Evolutionary conservation across 495 filamentous ascomycete species (phyloP), one percentile per base, ranked within the genome.

Genomic region (Penicillium diatomitis): DNA sequence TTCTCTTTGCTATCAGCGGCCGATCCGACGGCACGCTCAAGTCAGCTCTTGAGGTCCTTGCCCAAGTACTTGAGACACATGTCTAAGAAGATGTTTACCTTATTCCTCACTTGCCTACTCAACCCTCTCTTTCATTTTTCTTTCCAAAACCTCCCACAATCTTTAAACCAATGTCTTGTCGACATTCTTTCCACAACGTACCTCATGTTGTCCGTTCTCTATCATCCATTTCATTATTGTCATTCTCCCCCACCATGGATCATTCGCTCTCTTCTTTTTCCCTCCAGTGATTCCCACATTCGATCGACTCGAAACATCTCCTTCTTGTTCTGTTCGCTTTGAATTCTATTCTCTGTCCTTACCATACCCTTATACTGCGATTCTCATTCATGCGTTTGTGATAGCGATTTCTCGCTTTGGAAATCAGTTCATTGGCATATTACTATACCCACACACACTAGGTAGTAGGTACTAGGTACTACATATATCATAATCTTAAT

Each of bases 61-160:
- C 61, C 6, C 66, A 71, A 53, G 70, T 72, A 8, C 64, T 74
- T 29, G 70, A 73, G 52, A 58, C 56, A 33, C 69, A 68, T 20
- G 52, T 53, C 30, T 57, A 61, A 44, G 31, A 31, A 53, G 29
- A 53, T 20, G 38, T 44, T 39, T 50, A 56, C 31, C 36, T 50
- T 53, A 10, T 4, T 44, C 34, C 8, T 44, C 36, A 11, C n/a
- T 37, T 10, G 42, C 11, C 20, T 27, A 38, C 27, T 52, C 39
- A 20, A 0, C 20, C 20, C 39, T 38, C n/a, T 54, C 46, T 44
- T 50, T 55, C 4, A 3, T 33, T 32, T n/a, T 37, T 46, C 41
- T n/a, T 38, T 38, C 28, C 29, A 33, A n/a, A 11, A 35, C 36
- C 30, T 37, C 41, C 39, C 11, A 30, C 8, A 29, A 33, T 28